Conservation (phyloP, 768 basidiomycete genomes). For the Cystobasidium tubakii region DNA sequence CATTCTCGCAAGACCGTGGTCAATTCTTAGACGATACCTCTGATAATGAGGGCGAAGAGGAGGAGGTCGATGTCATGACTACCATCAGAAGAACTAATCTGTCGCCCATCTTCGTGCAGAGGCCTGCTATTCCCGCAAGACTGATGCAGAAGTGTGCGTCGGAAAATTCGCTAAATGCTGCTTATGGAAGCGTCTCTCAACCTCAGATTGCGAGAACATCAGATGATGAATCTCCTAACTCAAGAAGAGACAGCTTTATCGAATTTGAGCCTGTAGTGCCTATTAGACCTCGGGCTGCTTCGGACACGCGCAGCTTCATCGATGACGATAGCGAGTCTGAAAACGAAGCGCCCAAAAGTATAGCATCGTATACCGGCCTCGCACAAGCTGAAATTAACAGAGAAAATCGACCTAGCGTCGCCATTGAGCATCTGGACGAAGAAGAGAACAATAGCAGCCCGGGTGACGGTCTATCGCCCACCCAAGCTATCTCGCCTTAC, state of each 20-base stretch:
- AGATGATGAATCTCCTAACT: not conserved
- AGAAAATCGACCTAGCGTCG: not conserved
- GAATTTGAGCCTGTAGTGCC: conserved; percentile 13
- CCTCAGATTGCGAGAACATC: not conserved
- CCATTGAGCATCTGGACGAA: not conserved
- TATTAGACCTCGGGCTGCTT: not conserved
- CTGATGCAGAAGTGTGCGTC: not conserved
- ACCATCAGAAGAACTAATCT: conserved; percentile 1
- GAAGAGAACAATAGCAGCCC: not conserved
- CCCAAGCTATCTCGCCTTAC: not conserved
- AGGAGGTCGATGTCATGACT: not conserved
- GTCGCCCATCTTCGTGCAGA: not conserved
- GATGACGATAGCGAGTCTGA: conserved; percentile 33
- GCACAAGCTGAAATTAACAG: too few species aligned
- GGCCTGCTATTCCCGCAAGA: not conserved
- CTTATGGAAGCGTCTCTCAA: not conserved
- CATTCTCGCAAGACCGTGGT: not conserved
- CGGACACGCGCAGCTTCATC: conserved; percentile 13
- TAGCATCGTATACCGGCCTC: not conserved
- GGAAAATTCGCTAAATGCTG: not conserved
- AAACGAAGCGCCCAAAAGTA: not conserved
- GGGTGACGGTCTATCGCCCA: not conserved
- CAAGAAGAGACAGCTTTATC: conserved; percentile 12
- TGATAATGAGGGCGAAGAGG: conserved; percentile 7
- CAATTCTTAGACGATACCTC: not conserved